phyloP scores from a whole-genome alignment of 2,329 filamentous ascomycete genomes.

The Fusarium sp. region DNA sequence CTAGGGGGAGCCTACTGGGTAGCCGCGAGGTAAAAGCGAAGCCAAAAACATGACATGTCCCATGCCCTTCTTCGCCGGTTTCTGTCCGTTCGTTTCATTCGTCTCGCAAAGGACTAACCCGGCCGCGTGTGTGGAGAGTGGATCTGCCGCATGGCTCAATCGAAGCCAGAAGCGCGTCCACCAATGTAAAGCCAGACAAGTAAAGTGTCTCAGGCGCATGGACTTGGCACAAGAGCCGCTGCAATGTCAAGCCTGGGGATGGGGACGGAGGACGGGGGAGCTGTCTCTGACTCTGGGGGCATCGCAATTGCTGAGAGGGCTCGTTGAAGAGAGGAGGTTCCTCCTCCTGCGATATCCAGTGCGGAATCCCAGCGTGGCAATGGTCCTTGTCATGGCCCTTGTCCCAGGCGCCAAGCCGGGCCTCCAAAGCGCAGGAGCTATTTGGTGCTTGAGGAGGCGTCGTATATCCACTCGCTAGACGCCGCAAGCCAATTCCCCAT shows the following conservation, averaged over 20 bases:
- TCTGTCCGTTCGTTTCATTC: conserved; percentile 12
- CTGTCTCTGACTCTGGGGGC: not conserved
- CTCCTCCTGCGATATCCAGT: not conserved
- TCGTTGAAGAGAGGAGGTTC: not conserved
- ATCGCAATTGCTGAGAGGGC: not conserved
- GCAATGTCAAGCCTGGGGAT: not conserved
- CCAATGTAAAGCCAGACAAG: not conserved
- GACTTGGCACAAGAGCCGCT: conserved; percentile 4
- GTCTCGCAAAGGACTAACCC: conserved; percentile 13
- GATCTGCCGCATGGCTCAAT: not conserved
- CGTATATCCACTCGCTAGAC: conserved; percentile 26
- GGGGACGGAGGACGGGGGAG: not conserved
- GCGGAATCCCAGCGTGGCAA: conserved; percentile 11
- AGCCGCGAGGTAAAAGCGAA: conserved; percentile 15
- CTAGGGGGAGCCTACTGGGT: not conserved
- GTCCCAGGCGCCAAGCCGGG: conserved; percentile 18
- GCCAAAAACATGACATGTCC: conserved; percentile 28
- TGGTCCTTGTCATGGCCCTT: conserved; percentile 18
- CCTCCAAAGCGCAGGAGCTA: conserved; percentile 14
- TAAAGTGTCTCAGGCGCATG: conserved; percentile 1
- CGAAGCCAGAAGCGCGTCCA: not conserved
- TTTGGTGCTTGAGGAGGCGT: conserved; percentile 22
- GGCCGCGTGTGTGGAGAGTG: conserved; percentile 10
- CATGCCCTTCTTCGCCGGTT: conserved; percentile 7
- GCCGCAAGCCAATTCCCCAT: conserved; percentile 35